Percentiles rank a stretch among this genome's conserved stretches.
phyloP scores from a whole-genome alignment of 176 grass and related monocot genomes.

The Oryza longistaminata region DNA sequence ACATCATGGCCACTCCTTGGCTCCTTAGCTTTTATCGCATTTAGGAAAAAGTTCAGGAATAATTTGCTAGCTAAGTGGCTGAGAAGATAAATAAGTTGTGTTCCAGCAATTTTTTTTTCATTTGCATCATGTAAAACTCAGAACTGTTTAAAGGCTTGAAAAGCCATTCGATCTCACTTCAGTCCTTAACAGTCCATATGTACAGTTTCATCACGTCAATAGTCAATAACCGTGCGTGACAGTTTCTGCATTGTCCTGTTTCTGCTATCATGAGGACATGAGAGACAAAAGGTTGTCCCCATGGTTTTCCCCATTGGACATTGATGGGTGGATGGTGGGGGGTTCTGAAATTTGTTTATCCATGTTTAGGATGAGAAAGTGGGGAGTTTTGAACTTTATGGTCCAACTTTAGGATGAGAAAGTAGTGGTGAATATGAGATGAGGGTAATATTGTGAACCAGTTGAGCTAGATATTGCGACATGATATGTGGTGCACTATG shows the following conservation, averaged over 20 bases:
- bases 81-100: not conserved
- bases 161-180: not conserved
- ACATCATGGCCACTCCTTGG: constrained; percentile 87
- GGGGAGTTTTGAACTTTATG: not conserved
- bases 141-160: constrained; percentile 6
- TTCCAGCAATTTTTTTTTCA: not conserved
- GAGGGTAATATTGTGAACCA: constrained; percentile 3
- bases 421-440: not conserved
- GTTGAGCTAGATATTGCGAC: not conserved
- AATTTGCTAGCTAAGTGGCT: constrained; percentile 28
- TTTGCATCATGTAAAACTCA: not conserved
- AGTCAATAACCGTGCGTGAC: not conserved
- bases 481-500: constrained; percentile 7
- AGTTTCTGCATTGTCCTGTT: not conserved
- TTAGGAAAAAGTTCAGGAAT: constrained; percentile 64
- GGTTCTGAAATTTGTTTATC: not conserved
- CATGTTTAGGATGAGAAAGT: constrained; percentile 18
- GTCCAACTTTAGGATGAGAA: constrained; percentile 21
- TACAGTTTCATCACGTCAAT: not conserved
- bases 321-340: not conserved
- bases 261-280: not conserved
- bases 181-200: not conserved
- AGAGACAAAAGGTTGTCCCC: not conserved
- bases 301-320: not conserved
- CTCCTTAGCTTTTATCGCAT: constrained; percentile 61